phyloP scores from a whole-genome alignment of 768 basidiomycete species.

The Tulasnella sp. region DNA sequence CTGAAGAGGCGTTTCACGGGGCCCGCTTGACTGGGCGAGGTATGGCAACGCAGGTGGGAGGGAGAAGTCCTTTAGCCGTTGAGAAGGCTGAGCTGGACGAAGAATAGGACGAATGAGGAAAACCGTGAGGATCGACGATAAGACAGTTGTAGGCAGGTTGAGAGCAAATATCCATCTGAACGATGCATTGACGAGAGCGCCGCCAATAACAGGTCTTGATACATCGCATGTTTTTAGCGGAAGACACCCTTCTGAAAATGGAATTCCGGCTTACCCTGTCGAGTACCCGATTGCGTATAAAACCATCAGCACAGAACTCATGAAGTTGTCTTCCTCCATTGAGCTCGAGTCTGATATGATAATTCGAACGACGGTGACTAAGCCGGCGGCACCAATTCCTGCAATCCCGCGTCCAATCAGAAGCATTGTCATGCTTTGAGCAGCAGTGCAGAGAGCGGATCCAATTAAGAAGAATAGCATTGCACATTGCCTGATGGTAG shows the following conservation, averaged over 20 bases:
- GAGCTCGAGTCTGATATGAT: conserved; percentile 40
- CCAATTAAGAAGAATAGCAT: conserved; percentile 42
- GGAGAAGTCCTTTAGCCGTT: conserved; percentile 11
- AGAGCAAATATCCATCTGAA: conserved; percentile 52
- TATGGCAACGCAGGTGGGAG: not conserved
- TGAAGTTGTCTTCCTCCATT: conserved; percentile 39
- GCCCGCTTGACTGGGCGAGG: conserved; percentile 17
- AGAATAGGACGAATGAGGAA: conserved; percentile 35
- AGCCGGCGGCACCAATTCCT: conserved; percentile 26
- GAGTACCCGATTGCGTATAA: conserved; percentile 39
- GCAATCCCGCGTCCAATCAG: conserved; percentile 39
- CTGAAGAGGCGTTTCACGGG: conserved; percentile 17
- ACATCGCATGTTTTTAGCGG: not conserved
- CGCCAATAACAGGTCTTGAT: conserved; percentile 41
- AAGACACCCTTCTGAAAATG: not conserved
- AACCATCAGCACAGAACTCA: conserved; percentile 36
- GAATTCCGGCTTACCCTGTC: conserved; percentile 4
- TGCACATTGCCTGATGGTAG: conserved; percentile 31
- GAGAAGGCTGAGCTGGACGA: conserved; percentile 14
- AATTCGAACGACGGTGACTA: conserved; percentile 32
- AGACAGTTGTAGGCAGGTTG: conserved; percentile 38
- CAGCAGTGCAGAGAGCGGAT: conserved; percentile 42
- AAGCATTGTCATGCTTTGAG: conserved; percentile 40
- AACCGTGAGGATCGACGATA: conserved; percentile 37
- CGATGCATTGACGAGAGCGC: conserved; percentile 34